Evolutionary conservation across 2,329 filamentous ascomycete species (phyloP).

Genomic region (Fusarium denticulatum): DNA sequence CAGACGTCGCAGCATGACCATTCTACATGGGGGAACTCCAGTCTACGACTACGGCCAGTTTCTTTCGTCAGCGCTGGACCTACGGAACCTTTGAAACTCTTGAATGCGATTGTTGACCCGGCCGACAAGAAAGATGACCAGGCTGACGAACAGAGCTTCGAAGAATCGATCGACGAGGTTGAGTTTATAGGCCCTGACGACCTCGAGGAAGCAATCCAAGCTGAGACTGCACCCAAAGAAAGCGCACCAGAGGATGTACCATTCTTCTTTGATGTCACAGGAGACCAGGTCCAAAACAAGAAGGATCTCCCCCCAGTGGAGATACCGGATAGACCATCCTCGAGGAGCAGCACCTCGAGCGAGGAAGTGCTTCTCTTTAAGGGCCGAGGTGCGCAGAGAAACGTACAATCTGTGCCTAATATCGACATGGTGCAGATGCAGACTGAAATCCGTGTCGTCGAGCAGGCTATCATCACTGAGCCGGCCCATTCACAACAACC

Average conservation of each 20-base stretch:
- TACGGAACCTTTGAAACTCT: conserved; percentile 59
- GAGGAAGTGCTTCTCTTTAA: conserved; percentile 75
- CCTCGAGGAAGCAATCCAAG: conserved; percentile 30
- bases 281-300: conserved; percentile 34
- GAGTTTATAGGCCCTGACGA: conserved; percentile 37
- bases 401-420: conserved; percentile 17
- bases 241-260: conserved; percentile 1
- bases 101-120: conserved; percentile 44
- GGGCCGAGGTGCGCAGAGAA: conserved; percentile 57
- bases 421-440: conserved; percentile 45
- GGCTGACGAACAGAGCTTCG: not conserved
- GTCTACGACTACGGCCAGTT: conserved; percentile 61
- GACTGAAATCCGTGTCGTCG: conserved; percentile 47
- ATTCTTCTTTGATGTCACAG: conserved; percentile 54
- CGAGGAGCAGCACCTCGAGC: conserved; percentile 60
- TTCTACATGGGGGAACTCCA: conserved; percentile 52
- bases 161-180: not conserved
- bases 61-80: conserved; percentile 64
- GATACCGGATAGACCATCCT: conserved; percentile 33
- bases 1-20: conserved; percentile 59
- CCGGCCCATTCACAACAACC: not conserved
- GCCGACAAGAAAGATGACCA: not conserved
- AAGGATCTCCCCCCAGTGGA: not conserved
- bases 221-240: not conserved
- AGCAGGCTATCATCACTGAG: conserved; percentile 31